Conservation (phyloP, 805 yeast species). For the Candida parachauliodes region DNA sequence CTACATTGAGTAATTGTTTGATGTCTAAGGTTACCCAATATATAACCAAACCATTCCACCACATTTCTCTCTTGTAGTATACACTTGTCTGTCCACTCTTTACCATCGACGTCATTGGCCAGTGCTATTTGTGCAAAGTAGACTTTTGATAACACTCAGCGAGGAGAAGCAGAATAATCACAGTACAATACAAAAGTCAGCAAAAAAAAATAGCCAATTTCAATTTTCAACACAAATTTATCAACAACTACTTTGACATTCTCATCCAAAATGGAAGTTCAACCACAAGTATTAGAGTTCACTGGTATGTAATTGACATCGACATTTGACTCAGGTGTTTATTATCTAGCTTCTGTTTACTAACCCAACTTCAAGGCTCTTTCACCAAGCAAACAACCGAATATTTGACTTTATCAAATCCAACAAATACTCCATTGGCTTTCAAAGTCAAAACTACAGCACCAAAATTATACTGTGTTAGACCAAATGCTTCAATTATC, state of each 20-base stretch:
- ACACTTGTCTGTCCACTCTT: no score
- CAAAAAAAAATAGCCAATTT: neutral
- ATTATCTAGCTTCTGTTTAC: no score
- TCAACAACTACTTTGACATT: no score
- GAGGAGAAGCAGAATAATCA: neutral
- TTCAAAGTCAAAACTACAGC: slow-evolving; percentile 98
- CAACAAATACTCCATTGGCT: slow-evolving; percentile 60
- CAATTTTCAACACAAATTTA: slow-evolving; percentile 6
- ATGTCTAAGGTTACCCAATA: no score
- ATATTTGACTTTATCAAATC: slow-evolving; percentile 51
- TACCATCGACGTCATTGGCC: no score
- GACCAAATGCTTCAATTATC: slow-evolving; percentile 87
- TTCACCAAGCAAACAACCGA: slow-evolving; percentile 71
- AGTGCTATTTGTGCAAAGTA: no score
- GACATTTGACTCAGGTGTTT: neutral
- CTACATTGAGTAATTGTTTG: slow-evolving; percentile 2
- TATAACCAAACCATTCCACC: no score
- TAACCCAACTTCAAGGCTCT: slow-evolving; percentile 50
- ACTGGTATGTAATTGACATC: slow-evolving; percentile 55
- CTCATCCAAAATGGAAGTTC: slow-evolving; percentile 63
- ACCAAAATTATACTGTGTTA: slow-evolving; percentile 90
- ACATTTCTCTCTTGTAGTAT: no score
- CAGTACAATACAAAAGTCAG: no score
- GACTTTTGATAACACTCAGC: no score
- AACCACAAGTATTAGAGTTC: slow-evolving; percentile 72